Evolutionary conservation across 495 filamentous ascomycete genomes (phyloP).

Genomic region (Poronia punctata): DNA sequence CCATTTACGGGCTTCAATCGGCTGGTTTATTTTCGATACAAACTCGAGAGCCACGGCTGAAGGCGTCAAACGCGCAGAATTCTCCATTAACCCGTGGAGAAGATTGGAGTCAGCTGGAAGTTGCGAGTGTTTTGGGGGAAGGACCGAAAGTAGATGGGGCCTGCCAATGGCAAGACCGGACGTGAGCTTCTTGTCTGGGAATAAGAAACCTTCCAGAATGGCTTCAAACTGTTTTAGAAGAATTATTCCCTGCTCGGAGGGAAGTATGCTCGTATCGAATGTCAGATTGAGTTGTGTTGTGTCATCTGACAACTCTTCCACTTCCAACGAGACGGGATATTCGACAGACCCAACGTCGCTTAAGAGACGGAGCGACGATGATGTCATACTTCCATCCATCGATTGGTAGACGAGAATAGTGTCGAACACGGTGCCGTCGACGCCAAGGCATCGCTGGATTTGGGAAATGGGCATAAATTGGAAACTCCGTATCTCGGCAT

Average conservation of each 20-base stretch:
- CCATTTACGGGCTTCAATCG: constrained; percentile 42
- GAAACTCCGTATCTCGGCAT: constrained; percentile 52
- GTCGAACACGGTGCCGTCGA: constrained; percentile 61
- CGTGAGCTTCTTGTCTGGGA: constrained; percentile 23
- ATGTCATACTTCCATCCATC: neutral
- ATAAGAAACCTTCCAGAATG: constrained; percentile 39
- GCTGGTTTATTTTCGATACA: constrained; percentile 31
- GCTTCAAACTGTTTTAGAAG: constrained; percentile 57
- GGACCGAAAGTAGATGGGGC: constrained; percentile 44
- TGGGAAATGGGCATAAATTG: constrained; percentile 61
- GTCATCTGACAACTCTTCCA: constrained; percentile 45
- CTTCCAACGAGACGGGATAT: constrained; percentile 66
- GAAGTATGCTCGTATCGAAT: constrained; percentile 53
- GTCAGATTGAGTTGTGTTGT: constrained; percentile 53
- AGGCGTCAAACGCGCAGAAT: constrained; percentile 32
- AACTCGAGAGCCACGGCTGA: constrained; percentile 54
- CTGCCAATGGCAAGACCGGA: constrained; percentile 13
- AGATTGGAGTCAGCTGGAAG: constrained; percentile 40
- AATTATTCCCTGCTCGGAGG: constrained; percentile 53
- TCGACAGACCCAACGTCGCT: constrained; percentile 38
- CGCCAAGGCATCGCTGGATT: constrained; percentile 60
- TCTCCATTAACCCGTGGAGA: constrained; percentile 59
- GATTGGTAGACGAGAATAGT: constrained; percentile 70
- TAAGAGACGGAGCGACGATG: constrained; percentile 21
- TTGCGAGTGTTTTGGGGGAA: constrained; percentile 39